A percentile compares a stretch with the other conserved stretches of the same genome.
These are phyloP conservation scores for Penicillium salamii DNA, from an alignment of 495 filamentous ascomycete genomes.

Conservation along the genomic window DNA sequence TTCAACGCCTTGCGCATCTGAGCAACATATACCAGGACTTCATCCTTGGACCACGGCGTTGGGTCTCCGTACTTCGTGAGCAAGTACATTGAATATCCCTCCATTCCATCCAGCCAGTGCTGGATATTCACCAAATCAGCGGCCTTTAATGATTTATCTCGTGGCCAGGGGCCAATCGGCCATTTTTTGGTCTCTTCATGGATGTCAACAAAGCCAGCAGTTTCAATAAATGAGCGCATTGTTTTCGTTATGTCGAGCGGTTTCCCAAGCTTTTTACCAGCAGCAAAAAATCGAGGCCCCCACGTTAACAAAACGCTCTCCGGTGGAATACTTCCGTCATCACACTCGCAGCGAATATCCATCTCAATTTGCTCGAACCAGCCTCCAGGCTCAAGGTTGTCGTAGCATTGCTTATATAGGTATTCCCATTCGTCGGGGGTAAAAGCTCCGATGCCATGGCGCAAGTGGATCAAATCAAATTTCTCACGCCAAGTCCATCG, in stretches of 20 bases:
- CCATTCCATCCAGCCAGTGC: constrained; percentile 41
- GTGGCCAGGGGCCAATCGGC: constrained; percentile 62
- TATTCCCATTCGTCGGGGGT: constrained; percentile 15
- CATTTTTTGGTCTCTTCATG: constrained; percentile 47
- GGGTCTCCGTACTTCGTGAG: constrained; percentile 6
- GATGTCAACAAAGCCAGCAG: constrained; percentile 29
- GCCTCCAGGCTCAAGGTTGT: constrained; percentile 40
- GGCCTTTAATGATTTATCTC: constrained; percentile 57
- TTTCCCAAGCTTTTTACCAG: not conserved
- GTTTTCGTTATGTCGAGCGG: not conserved
- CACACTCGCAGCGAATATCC: constrained; percentile 27
- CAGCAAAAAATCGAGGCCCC: constrained; percentile 13
- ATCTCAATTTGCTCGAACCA: constrained; percentile 53
- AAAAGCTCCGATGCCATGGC: constrained; percentile 13
- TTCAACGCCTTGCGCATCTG: not conserved
- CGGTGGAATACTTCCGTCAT: constrained; percentile 37
- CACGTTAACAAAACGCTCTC: constrained; percentile 20
- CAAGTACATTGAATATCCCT: constrained; percentile 3
- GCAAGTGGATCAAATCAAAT: constrained; percentile 24
- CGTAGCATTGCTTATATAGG: constrained; percentile 17
- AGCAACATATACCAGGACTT: constrained; percentile 4
- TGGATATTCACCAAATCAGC: constrained; percentile 58
- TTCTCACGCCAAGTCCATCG: constrained; percentile 2
- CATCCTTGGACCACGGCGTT: not conserved
- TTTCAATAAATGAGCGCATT: constrained; percentile 14